A percentile compares a stretch with the other conserved stretches of the same genome.
Conservation (phyloP, 2,329 filamentous ascomycete species). For the Fusarium oligoseptatum region DNA sequence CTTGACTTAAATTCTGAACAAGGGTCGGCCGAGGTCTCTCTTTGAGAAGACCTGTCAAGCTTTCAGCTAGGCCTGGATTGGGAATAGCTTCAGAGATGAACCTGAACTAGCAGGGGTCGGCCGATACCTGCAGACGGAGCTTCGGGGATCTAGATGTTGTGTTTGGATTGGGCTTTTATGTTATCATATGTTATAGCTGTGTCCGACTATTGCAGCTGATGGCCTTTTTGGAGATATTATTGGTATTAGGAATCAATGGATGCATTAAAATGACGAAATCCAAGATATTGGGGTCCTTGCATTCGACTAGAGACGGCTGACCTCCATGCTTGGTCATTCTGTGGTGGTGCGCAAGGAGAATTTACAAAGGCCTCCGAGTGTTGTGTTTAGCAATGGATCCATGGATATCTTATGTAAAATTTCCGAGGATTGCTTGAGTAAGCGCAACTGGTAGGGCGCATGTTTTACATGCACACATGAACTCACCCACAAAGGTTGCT, state of each 20-base stretch:
- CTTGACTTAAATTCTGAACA: background rate
- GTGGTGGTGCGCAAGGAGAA: no score
- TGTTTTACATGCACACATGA: background rate
- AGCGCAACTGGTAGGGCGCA: background rate
- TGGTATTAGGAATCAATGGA: no score
- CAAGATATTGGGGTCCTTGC: no score
- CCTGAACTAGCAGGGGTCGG: background rate
- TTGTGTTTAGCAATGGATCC: background rate
- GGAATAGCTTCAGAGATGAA: background rate
- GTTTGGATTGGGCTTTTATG: no score
- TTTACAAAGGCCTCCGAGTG: no score
- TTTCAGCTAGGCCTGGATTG: background rate
- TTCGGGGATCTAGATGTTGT: background rate
- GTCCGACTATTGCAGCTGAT: no score
- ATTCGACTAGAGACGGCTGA: no score
- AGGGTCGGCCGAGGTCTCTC: background rate
- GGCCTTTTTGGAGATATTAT: no score
- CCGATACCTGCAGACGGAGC: background rate
- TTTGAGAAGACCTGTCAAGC: background rate
- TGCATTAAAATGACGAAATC: no score
- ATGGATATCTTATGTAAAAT: background rate
- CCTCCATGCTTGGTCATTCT: no score
- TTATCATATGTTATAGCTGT: no score
- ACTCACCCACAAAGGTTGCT: background rate
- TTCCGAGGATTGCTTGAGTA: background rate